phyloP scores from a whole-genome alignment of 176 grass and related monocot genomes.

The Saccharum officinarum region DNA sequence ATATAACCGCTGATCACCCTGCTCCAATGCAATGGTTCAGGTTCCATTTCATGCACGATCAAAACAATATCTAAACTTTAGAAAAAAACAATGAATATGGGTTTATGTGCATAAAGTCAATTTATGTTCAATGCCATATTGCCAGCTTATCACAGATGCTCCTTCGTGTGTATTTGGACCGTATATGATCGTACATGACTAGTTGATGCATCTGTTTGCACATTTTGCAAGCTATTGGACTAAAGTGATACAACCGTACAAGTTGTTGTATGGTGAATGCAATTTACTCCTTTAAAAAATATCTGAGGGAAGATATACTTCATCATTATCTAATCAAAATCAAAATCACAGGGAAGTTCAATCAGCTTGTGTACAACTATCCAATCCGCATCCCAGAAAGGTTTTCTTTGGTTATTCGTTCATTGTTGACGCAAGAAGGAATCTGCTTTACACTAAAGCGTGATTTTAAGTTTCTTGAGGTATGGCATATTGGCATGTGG shows the following conservation, averaged over 20 bases:
- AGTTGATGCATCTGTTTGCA: neutral
- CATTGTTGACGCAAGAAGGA: conserved; percentile 96
- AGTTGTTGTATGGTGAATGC: neutral
- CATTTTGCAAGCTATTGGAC: neutral
- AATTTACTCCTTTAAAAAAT: neutral
- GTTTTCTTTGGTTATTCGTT: conserved; percentile 98
- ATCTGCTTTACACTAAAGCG: conserved; percentile 93
- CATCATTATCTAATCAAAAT: conserved; percentile 24
- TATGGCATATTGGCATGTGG: conserved; percentile 21
- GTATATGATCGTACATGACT: neutral
- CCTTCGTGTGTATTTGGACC: neutral
- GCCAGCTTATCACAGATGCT: neutral
- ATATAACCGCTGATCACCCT: neutral
- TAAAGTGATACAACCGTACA: neutral
- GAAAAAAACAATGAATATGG: neutral
- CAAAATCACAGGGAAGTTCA: conserved; percentile 83
- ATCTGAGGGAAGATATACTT: neutral
- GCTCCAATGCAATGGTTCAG: neutral
- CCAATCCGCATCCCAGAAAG: conserved; percentile 97
- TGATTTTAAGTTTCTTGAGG: conserved; percentile 99
- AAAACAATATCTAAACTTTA: neutral
- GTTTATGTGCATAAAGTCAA: neutral
- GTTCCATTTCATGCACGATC: neutral
- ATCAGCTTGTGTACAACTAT: conserved; percentile 96
- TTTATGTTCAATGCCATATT: neutral